These are phyloP conservation scores for Hippophae tibetana DNA, from an alignment of 306 rosid genomes.

Conservation along the genomic window DNA sequence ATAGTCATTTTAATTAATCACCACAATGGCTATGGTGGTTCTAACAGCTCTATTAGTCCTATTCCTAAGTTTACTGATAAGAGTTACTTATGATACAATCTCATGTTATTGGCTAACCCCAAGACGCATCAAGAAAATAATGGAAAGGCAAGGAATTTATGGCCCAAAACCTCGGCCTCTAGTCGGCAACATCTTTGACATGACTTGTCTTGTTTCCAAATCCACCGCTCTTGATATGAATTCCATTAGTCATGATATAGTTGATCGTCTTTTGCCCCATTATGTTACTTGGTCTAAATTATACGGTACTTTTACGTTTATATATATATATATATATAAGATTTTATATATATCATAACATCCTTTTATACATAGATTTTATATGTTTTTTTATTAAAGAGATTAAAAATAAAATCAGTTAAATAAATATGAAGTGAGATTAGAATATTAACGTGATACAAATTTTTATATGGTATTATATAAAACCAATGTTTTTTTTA, in stretches of 20 bases:
- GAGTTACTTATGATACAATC: slow-evolving; percentile 38
- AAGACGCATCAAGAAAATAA: slow-evolving; percentile 50
- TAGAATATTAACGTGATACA: not conserved
- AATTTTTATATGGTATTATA: not conserved
- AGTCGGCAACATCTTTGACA: slow-evolving; percentile 66
- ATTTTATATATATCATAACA: no score
- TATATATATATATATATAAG: no score
- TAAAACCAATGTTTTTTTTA: not conserved
- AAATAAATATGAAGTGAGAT: no score
- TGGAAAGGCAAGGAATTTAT: slow-evolving; percentile 80
- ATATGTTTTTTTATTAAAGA: no score
- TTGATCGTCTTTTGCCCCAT: slow-evolving; percentile 76
- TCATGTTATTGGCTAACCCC: slow-evolving; percentile 62
- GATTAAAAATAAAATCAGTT: no score
- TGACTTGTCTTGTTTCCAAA: slow-evolving; percentile 46
- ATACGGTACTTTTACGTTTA: slow-evolving; percentile 33
- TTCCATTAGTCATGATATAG: slow-evolving; percentile 67
- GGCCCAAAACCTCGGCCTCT: slow-evolving; percentile 71
- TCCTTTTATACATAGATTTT: no score
- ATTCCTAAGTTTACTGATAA: slow-evolving; percentile 26
- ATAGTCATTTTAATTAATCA: not conserved
- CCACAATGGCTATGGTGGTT: slow-evolving; percentile 24
- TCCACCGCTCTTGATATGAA: slow-evolving; percentile 66
- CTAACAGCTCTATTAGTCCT: slow-evolving; percentile 25
- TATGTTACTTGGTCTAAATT: slow-evolving; percentile 63